Conservation (phyloP, 768 basidiomycete species). For the Antrodiella citrinella region DNA sequence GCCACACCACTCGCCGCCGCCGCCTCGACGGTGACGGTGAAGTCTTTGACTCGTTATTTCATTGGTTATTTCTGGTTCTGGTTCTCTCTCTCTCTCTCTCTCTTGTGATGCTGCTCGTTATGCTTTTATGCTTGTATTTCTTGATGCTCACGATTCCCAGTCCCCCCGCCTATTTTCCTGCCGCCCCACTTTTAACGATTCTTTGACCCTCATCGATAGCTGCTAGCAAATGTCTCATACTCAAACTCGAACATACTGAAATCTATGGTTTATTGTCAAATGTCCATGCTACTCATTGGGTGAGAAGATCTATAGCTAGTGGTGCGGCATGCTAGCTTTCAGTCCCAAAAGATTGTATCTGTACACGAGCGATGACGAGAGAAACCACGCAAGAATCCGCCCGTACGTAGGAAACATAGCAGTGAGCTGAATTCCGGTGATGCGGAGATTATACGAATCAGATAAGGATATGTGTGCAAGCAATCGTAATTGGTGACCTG, state of each 20-base stretch:
- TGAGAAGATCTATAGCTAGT: no score
- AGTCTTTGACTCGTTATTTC: neutral
- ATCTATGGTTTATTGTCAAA: no score
- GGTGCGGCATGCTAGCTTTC: no score
- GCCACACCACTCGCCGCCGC: neutral
- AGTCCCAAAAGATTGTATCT: no score
- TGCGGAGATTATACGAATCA: slow-evolving; percentile 1
- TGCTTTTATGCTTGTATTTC: neutral
- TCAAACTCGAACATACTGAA: no score
- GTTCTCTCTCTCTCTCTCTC: neutral
- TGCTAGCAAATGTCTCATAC: no score
- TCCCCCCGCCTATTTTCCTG: slow-evolving; percentile 1
- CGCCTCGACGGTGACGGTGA: neutral
- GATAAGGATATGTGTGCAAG: neutral
- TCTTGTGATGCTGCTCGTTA: slow-evolving; percentile 4
- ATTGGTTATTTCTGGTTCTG: neutral
- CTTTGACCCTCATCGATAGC: no score
- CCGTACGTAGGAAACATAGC: neutral
- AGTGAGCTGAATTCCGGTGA: neutral
- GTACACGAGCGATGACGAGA: no score
- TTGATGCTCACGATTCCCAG: neutral
- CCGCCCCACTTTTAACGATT: no score
- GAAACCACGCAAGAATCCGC: neutral
- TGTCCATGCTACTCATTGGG: no score
- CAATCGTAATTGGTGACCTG: no score